Evolutionary conservation across 2,329 filamentous ascomycete species (phyloP), one percentile per base, ranked within the genome.

Genomic region (Ambrosiella xylebori): DNA sequence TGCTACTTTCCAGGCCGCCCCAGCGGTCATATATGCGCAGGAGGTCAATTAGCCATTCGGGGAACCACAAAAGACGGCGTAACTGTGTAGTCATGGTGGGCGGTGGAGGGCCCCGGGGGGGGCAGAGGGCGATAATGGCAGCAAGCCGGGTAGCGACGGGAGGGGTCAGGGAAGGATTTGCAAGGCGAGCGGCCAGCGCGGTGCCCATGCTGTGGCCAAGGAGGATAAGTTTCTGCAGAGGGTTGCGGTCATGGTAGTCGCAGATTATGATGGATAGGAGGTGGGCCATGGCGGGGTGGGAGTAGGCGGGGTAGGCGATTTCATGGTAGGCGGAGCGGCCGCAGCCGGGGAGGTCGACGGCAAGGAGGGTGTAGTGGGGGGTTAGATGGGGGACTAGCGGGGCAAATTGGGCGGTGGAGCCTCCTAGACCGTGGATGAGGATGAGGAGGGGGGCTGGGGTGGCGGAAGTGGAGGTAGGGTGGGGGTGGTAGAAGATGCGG

Each of bases 181-280:
- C 84, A 56, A 97, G 73, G 13, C 84, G 72, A 35, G 86, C 83
- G 5, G 84, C 81, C 17, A 96, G 73, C 2, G 86, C 86, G 60
- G 86, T 89, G 6, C 93, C 93, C 80, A 96, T 85, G 67, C 88
- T 95, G 66, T 98, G 93, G 1, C 84, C 88, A 60, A 97, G 80
- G 37, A 96, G 69, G 17, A 96, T 77, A 12, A 95, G 78, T 2
- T 81, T 79, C 68, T 95, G 89, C 0, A 73, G 74, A 15, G 75
- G 71, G 40, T 79, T 74, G 49, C 76, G 77, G 63, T 86, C 81
- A 45, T 85, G 80, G 65, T 91, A 80, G 51, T 82, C 76, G 44
- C 88, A 78, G 60, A 97, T 89, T 38, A 88, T 79, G 1, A 74
- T 76, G 59, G 83, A 82, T 12, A 96, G 74, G 9, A 98, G 74